Conservation (phyloP, 345 rosid genomes). For the Eucalyptus sp. region DNA sequence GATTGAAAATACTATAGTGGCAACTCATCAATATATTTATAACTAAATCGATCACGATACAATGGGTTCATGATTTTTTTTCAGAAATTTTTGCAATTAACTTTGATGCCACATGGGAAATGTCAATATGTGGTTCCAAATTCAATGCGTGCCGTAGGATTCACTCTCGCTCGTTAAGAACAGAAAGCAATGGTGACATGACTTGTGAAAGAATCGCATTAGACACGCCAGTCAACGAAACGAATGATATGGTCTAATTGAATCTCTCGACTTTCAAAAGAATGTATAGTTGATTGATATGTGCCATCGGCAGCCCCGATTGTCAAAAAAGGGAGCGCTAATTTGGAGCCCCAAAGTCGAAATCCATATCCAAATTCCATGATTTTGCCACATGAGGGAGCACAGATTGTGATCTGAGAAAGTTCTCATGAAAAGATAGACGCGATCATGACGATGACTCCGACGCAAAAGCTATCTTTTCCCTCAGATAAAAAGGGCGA, state of each 20-base stretch:
- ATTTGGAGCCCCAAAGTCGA: background rate
- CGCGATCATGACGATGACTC: background rate
- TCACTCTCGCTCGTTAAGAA: background rate
- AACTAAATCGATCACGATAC: accelerated
- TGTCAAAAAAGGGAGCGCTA: background rate
- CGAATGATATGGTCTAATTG: background rate
- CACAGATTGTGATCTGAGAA: background rate
- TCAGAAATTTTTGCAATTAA: background rate
- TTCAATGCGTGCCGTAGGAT: background rate
- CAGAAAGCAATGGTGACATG: background rate
- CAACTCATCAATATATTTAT: accelerated
- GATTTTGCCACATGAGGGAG: background rate
- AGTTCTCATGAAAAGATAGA: background rate
- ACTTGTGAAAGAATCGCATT: background rate
- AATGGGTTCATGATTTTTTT: background rate
- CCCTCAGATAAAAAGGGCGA: background rate
- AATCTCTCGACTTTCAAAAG: background rate
- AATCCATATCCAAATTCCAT: background rate
- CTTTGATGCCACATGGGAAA: background rate
- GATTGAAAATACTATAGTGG: background rate
- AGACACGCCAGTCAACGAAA: background rate
- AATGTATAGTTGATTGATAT: background rate
- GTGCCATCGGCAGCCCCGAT: background rate
- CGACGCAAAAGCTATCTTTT: background rate
- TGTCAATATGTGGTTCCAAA: background rate